Evolutionary conservation across 495 filamentous ascomycete genomes (phyloP), one percentile per base, ranked within the genome.

Genomic region (Penicillium canescens): DNA sequence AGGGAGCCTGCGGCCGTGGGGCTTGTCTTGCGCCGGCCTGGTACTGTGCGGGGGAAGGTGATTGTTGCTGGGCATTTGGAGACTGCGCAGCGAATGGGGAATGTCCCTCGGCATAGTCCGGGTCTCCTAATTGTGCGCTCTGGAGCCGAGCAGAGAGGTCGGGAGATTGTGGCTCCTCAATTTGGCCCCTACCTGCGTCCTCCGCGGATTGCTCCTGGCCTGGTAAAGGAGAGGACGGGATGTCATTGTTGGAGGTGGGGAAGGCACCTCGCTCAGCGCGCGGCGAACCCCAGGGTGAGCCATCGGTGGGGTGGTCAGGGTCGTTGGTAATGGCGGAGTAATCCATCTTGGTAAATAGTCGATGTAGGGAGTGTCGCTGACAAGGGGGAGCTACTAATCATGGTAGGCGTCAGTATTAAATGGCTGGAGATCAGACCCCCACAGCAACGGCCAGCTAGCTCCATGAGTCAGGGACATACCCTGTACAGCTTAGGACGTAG

Each of bases 231-330:
- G 84, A 82, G 16, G 84, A 69, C 40, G 83, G 79, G 35, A 78
- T 76, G 39, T 84, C 81, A 62, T 66, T 74, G 42, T 68, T 68
- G 71, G 67, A 71, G 56, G 69, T 56, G 57, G 72, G 71, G 67
- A 86, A 87, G 45, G 74, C 70, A 35, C 80, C 74, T 46, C 82
- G 75, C 56, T 79, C 78, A 59, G 80, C 78, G 62, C 84, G 82
- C 36, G 90, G 90, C 36, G 89, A 90, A 20, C 82, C 86, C 91
- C 91, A 96, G 16, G 91, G 90, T 7, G 89, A 92, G 35, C 82
- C 66, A 24, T 82, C 91, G 18, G 74, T 78, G 10, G 84, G 81
- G 59, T 90, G 76, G 7, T 92, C 88, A 12, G 84, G 83, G 69
- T 94, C 91, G 59, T 83, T 71, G 62, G 88, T 83, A 23, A 90